phyloP scores from a whole-genome alignment of 768 basidiomycete genomes.

The Ramaria rubella region DNA sequence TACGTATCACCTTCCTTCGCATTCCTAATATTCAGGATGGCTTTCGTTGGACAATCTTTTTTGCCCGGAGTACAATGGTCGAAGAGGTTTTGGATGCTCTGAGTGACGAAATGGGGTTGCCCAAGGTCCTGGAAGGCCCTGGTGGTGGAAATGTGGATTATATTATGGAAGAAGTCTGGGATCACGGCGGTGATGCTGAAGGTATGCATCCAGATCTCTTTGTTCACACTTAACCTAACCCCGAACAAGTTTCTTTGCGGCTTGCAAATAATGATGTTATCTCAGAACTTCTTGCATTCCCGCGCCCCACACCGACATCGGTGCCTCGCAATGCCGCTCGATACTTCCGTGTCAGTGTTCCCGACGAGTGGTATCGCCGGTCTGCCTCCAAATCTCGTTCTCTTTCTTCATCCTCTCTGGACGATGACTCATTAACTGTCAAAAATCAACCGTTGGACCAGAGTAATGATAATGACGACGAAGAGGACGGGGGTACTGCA shows the following conservation, averaged over 20 bases:
- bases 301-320: constrained; percentile 27
- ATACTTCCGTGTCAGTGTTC: constrained; percentile 55
- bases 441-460: background rate
- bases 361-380: constrained; percentile 75
- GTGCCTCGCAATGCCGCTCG: constrained; percentile 38
- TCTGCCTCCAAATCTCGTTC: constrained; percentile 44
- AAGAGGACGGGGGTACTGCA: constrained; percentile 56
- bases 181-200: constrained; percentile 41
- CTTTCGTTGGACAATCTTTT: constrained; percentile 58
- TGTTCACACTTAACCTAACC: constrained; percentile 39
- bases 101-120: constrained; percentile 59
- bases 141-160: constrained; percentile 69
- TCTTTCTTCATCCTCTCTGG: constrained; percentile 38
- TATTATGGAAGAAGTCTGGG: constrained; percentile 65
- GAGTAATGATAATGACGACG: constrained; percentile 37
- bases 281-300: constrained; percentile 2
- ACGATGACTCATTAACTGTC: constrained; percentile 48
- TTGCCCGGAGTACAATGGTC: constrained; percentile 51
- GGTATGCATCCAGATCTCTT: constrained; percentile 45
- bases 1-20: constrained; percentile 51
- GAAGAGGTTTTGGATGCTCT: constrained; percentile 47
- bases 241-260: constrained; percentile 22
- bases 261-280: background rate
- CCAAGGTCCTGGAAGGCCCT: constrained; percentile 56
- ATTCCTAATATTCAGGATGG: constrained; percentile 76